A percentile compares a stretch with the other conserved stretches of the same genome.
These are phyloP conservation scores for Thecaphora frezii DNA, from an alignment of 1,284 basidiomycete genomes.

Conservation along the genomic window DNA sequence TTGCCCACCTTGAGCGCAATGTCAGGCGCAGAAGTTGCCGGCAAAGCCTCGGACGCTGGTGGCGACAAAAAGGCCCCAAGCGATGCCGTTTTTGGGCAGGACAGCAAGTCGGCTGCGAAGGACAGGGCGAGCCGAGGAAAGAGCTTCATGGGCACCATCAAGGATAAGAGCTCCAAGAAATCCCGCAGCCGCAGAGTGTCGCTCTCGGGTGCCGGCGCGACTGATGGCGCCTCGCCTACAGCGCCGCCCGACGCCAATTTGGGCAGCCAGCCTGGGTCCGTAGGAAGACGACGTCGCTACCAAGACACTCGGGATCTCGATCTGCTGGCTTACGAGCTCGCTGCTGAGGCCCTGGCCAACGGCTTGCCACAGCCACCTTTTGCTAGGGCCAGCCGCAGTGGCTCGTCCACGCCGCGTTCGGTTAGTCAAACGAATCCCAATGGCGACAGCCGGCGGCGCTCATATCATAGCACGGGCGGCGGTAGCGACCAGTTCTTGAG, in stretches of 20 bases:
- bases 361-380: conserved; percentile 28
- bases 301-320: conserved; percentile 45
- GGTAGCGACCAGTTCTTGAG: background rate
- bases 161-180: background rate
- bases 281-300: conserved; percentile 30
- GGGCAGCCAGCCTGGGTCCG: conserved; percentile 12
- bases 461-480: conserved; percentile 22
- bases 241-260: background rate
- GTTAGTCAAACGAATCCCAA: background rate
- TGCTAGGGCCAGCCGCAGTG: conserved; percentile 28
- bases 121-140: background rate
- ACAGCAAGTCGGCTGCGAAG: no score
- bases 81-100: no score
- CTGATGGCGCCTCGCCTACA: background rate
- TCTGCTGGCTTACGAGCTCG: conserved; percentile 41
- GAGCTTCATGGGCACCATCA: background rate
- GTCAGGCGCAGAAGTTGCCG: background rate
- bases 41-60: no score
- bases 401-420: conserved; percentile 22
- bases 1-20: conserved; percentile 4
- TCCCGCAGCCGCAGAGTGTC: background rate
- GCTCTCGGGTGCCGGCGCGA: background rate
- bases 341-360: conserved; percentile 40
- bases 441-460: conserved; percentile 30
- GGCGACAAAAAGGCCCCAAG: no score